Percentiles rank a stretch among this genome's conserved stretches.
Conservation (phyloP, 331 rosid genomes). For the Spiraea crenata region DNA sequence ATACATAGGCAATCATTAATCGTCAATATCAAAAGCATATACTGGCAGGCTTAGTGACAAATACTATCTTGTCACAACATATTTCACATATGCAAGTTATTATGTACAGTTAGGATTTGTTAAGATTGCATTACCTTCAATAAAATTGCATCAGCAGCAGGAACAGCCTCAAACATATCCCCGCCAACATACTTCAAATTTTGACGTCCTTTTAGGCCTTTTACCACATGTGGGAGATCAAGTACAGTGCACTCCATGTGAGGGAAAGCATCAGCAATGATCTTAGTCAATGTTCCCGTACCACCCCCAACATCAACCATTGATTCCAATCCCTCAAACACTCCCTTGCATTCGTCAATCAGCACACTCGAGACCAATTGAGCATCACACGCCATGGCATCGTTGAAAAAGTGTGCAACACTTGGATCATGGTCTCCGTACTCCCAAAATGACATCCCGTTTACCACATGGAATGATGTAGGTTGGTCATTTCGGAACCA, state of each 20-base stretch:
- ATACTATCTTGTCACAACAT: too few species aligned
- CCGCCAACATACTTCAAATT: constrained; percentile 39
- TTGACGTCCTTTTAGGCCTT: constrained; percentile 13
- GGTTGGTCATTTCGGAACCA: too few species aligned
- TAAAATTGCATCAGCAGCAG: constrained; percentile 28
- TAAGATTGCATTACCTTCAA: background rate
- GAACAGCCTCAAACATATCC: constrained; percentile 47
- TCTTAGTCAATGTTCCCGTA: constrained; percentile 29
- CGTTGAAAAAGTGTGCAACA: constrained; percentile 11
- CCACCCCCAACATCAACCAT: constrained; percentile 47
- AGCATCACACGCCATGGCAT: constrained; percentile 37
- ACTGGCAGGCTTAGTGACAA: too few species aligned
- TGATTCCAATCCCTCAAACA: constrained; percentile 27
- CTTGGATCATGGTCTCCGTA: background rate
- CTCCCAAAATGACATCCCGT: constrained; percentile 28
- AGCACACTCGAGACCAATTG: constrained; percentile 13
- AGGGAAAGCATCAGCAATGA: constrained; percentile 32
- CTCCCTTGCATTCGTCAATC: constrained; percentile 25
- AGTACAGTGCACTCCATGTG: constrained; percentile 30
- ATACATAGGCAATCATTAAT: background rate
- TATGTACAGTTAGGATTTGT: too few species aligned
- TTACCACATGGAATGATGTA: background rate
- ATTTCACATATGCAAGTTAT: too few species aligned
- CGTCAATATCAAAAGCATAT: too few species aligned
- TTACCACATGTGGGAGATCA: constrained; percentile 43